Percentiles rank a stretch among this genome's conserved stretches.
phyloP scores from a whole-genome alignment of 768 basidiomycete genomes.

The Clavulina sp. region DNA sequence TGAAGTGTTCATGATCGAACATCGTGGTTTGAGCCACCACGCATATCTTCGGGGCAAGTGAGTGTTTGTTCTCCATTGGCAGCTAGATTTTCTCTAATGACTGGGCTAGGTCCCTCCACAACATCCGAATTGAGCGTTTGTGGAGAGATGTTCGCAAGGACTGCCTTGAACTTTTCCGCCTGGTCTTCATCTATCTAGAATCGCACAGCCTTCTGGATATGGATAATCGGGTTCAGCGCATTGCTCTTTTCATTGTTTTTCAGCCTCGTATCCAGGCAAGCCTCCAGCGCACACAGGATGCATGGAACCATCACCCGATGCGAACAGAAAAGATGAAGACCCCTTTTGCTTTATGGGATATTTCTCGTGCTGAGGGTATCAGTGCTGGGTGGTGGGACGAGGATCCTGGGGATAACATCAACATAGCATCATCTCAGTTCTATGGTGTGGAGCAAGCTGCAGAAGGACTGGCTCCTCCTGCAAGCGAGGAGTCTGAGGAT shows the following conservation, averaged over 20 bases:
- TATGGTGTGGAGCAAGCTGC: constrained; percentile 9
- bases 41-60: constrained; percentile 18
- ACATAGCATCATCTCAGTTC: constrained; percentile 3
- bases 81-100: not conserved
- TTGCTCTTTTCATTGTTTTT: constrained; percentile 17
- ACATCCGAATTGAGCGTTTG: constrained; percentile 16
- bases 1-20: constrained; percentile 14
- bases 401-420: constrained; percentile 14
- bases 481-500: constrained; percentile 2
- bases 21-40: constrained; percentile 11
- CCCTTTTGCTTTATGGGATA: constrained; percentile 15
- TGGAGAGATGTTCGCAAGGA: constrained; percentile 23
- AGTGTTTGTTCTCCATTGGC: not conserved
- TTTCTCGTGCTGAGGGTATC: constrained; percentile 16
- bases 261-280: constrained; percentile 18
- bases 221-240: constrained; percentile 12
- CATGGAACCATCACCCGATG: constrained; percentile 18
- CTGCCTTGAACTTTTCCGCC: constrained; percentile 17
- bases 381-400: constrained; percentile 16
- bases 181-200: constrained; percentile 18
- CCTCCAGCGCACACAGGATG: constrained; percentile 13
- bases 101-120: constrained; percentile 14
- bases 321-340: constrained; percentile 14
- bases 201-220: constrained; percentile 16
- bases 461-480: constrained; percentile 4